phyloP scores from a whole-genome alignment of 225 moss, liverwort and hornwort genomes.

The Sphagnum contortum region DNA sequence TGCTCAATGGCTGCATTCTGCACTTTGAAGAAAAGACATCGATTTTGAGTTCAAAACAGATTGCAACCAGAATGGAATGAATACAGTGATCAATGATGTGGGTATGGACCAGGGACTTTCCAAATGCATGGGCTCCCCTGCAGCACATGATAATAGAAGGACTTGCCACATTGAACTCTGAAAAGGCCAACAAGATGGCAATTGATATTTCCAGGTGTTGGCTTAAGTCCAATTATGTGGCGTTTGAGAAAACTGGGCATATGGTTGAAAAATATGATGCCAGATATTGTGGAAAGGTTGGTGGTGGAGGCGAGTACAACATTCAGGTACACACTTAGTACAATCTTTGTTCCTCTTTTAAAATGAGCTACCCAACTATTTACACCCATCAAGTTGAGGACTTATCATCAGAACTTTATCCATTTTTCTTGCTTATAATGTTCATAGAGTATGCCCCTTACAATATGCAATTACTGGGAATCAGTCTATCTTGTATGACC shows the following conservation, averaged over 20 bases:
- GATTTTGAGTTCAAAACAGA: no score
- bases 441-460: no score
- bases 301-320: conserved; percentile 70
- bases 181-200: conserved; percentile 34
- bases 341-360: neutral
- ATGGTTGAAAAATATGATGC: conserved; percentile 91
- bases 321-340: conserved; percentile 26
- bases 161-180: conserved; percentile 20
- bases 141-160: conserved; percentile 96
- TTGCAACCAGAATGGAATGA: no score
- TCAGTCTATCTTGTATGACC: no score
- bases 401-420: no score
- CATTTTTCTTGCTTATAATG: no score
- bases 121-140: conserved; percentile 88
- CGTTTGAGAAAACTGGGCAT: conserved; percentile 39
- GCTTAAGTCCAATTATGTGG: conserved; percentile 53
- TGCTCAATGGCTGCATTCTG: no score
- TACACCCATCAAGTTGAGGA: no score
- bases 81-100: no score
- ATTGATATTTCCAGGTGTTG: conserved; percentile 42
- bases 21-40: no score
- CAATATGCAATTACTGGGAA: no score
- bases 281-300: conserved; percentile 36
- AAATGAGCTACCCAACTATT: no score
- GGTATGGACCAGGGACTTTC: conserved; percentile 47